phyloP scores from a whole-genome alignment of 2,329 filamentous ascomycete genomes.

The Aspergillus floridensis region DNA sequence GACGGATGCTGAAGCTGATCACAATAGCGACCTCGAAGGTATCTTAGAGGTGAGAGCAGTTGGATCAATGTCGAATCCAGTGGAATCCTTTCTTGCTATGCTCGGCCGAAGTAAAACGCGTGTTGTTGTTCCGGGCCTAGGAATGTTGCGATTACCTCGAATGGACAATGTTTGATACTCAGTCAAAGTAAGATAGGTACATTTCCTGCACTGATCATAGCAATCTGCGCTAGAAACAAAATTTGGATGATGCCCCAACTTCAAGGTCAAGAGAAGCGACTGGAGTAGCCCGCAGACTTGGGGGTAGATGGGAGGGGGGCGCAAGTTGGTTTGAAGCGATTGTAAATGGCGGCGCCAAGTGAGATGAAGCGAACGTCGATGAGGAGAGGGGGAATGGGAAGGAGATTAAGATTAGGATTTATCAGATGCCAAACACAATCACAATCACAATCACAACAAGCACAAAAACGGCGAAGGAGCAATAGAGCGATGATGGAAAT shows the following conservation, averaged over 20 bases:
- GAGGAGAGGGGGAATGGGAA: background rate
- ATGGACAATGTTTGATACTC: slow-evolving; percentile 11
- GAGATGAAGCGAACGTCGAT: slow-evolving; percentile 6
- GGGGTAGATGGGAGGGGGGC: background rate
- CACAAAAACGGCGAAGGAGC: background rate
- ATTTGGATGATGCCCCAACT: background rate
- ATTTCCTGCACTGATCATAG: slow-evolving; percentile 13
- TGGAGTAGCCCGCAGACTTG: background rate
- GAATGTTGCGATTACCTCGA: slow-evolving; percentile 14
- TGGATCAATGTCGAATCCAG: background rate
- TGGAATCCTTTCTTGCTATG: background rate
- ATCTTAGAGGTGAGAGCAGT: background rate
- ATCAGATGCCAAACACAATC: background rate
- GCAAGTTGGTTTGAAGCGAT: slow-evolving; percentile 3
- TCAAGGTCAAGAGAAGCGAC: background rate
- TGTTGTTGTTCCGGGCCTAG: slow-evolving; percentile 1
- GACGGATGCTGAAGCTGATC: background rate
- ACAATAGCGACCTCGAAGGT: background rate
- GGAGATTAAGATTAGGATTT: background rate
- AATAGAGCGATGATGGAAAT: background rate
- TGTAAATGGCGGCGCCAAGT: slow-evolving; percentile 5
- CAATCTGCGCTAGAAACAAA: background rate
- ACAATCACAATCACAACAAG: background rate
- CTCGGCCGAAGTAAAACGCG: slow-evolving; percentile 1
- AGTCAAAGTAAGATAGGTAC: slow-evolving; percentile 9